Base-by-base conservation (phyloP, 192 early-diverging fungal species). In the Entomortierella lignicola region DNA sequence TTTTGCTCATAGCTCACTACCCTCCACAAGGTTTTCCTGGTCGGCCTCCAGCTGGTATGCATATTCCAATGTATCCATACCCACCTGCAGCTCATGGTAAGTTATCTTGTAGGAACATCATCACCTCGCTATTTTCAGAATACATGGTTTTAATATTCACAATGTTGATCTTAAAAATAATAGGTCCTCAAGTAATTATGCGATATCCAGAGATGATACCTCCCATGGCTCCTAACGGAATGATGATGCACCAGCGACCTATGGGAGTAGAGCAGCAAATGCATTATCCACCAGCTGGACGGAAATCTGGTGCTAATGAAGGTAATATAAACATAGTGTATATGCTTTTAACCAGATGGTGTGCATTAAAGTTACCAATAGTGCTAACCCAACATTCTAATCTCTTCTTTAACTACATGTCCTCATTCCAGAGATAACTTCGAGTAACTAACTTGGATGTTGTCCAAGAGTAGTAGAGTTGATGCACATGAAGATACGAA, bases 111-210 rank as follows among this genome's bases (percentile, higher is more conserved):
- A n/a, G n/a, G n/a, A n/a, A n/a, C n/a, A n/a, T n/a, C n/a, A n/a
- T n/a, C n/a, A n/a, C n/a, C n/a, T n/a, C n/a, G n/a, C n/a, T n/a
- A n/a, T n/a, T n/a, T n/a, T n/a, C n/a, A n/a, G n/a, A n/a, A n/a
- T n/a, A n/a, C n/a, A n/a, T n/a, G n/a, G n/a, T n/a, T n/a, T n/a
- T n/a, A n/a, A n/a, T n/a, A n/a, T n/a, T n/a, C n/a, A n/a, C n/a
- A n/a, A n/a, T n/a, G n/a, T n/a, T n/a, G n/a, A n/a, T n/a, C 31
- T 62, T 12, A 47, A 29, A 18, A n/a, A 48, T 60, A 47, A 8
- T 69, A 83, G 85, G 77, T 15, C 67, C 71, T n/a, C 85, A 80
- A 12, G 81, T 85, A 53, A 86, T 88, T 82, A 88, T 88, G 84
- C 80, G 85, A 8, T 86, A 86, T 68, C 84, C 84, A 20, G 85